Conservation (phyloP, 352 stramenopile genomes). For the Pythium coloratum region DNA sequence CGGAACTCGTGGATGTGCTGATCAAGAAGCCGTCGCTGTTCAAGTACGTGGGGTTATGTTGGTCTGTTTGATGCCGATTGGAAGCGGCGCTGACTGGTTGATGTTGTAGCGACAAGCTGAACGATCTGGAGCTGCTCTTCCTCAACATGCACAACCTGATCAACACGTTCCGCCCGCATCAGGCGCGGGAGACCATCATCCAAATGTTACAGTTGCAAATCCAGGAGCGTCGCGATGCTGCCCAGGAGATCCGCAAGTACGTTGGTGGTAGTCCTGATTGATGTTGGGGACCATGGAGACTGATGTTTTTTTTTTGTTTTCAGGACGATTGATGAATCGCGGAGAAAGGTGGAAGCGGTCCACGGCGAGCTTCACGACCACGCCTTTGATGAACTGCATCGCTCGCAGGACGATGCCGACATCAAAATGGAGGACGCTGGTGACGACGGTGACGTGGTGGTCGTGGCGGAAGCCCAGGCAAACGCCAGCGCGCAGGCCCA, state of each 20-base stretch:
- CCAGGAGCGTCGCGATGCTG: constrained; percentile 68
- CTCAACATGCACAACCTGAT: constrained; percentile 91
- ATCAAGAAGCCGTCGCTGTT: constrained; percentile 78
- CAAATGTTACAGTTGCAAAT: constrained; percentile 83
- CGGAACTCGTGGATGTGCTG: constrained; percentile 81
- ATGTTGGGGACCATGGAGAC: neutral
- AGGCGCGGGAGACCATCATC: constrained; percentile 81
- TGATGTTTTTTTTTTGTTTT: neutral
- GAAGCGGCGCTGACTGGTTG: neutral
- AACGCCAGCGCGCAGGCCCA: constrained; percentile 2
- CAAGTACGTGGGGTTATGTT: constrained; percentile 48
- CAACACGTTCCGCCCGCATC: constrained; percentile 84
- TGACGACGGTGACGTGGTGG: constrained; percentile 14
- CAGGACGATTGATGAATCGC: constrained; percentile 63
- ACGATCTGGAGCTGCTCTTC: constrained; percentile 85
- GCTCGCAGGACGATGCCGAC: constrained; percentile 25
- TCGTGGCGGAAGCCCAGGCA: neutral
- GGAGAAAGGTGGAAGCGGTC: constrained; percentile 56
- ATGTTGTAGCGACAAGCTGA: constrained; percentile 66
- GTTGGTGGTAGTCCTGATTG: neutral
- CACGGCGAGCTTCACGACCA: constrained; percentile 60
- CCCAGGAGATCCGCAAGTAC: constrained; percentile 68
- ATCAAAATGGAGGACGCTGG: constrained; percentile 55
- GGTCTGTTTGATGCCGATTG: neutral
- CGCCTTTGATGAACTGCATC: constrained; percentile 39